Percentiles rank a stretch among this genome's conserved stretches.
Evolutionary conservation across 2,329 filamentous ascomycete genomes (phyloP).

Genomic region (Diaporthe ampelina): DNA sequence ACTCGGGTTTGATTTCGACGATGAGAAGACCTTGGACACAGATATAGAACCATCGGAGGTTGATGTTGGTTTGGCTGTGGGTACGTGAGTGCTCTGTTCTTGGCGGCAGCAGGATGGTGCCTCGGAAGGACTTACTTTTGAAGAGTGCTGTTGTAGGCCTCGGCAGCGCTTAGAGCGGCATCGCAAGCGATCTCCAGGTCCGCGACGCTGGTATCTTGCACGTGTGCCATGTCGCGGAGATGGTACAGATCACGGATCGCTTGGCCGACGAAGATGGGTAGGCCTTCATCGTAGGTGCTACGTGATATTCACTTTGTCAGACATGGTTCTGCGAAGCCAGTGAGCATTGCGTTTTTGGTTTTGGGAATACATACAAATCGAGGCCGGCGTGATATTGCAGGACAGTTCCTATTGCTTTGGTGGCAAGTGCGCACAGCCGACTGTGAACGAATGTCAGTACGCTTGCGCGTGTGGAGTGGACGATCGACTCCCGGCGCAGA

Average conservation of each 20-base stretch:
- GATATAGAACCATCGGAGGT: slow-evolving; percentile 15
- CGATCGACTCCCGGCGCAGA: no score
- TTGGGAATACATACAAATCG: neutral
- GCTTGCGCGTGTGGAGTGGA: fast-evolving
- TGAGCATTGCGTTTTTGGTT: no score
- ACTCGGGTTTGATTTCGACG: slow-evolving; percentile 2
- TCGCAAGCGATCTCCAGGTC: slow-evolving; percentile 35
- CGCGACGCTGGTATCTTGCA: slow-evolving; percentile 10
- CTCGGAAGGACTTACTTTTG: neutral
- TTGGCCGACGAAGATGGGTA: neutral
- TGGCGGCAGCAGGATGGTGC: fast-evolving
- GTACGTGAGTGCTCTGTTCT: neutral
- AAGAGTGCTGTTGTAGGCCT: neutral
- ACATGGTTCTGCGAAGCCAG: neutral
- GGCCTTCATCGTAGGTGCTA: fast-evolving
- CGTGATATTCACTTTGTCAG: neutral
- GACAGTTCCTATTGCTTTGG: neutral
- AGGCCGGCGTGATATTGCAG: neutral
- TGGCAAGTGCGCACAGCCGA: neutral
- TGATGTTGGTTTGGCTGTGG: neutral
- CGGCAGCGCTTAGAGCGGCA: slow-evolving; percentile 8
- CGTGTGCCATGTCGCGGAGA: slow-evolving; percentile 6
- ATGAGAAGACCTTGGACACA: slow-evolving; percentile 24
- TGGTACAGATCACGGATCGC: neutral
- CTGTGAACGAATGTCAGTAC: neutral